Conservation (phyloP, 2,329 filamentous ascomycete species). For the Metarhizium humberi region DNA sequence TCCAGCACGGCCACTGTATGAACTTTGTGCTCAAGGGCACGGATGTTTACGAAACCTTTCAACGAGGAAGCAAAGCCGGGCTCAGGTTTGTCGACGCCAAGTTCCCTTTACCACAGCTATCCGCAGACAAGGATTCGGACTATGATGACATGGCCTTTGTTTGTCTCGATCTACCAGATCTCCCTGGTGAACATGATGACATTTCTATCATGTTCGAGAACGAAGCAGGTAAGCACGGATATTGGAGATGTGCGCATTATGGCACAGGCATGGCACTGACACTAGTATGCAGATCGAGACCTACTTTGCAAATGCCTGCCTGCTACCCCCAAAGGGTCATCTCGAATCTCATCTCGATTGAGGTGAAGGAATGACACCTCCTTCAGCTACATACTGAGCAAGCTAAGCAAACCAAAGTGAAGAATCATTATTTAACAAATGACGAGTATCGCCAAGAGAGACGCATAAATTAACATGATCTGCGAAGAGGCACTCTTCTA, state of each 20-base stretch:
- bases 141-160: constrained; percentile 63
- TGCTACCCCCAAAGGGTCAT: constrained; percentile 43
- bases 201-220: constrained; percentile 78
- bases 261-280: not conserved
- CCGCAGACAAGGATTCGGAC: constrained; percentile 39
- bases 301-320: constrained; percentile 41
- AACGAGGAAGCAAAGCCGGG: constrained; percentile 55
- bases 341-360: constrained; percentile 22
- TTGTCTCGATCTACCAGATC: constrained; percentile 78
- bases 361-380: constrained; percentile 7
- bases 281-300: constrained; percentile 38
- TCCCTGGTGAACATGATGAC: constrained; percentile 88
- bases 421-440: not conserved
- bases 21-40: constrained; percentile 79
- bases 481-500: not conserved
- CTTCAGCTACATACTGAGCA: not conserved
- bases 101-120: constrained; percentile 66
- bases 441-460: not conserved
- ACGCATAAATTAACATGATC: not conserved
- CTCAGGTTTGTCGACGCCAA: constrained; percentile 83
- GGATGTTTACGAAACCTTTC: constrained; percentile 68
- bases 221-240: constrained; percentile 52
- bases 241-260: not conserved
- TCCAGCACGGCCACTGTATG: constrained; percentile 80
- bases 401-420: not conserved